Evolutionary conservation across 805 yeast species (phyloP).

Genomic region (Scheffersomyces coipomensis): DNA sequence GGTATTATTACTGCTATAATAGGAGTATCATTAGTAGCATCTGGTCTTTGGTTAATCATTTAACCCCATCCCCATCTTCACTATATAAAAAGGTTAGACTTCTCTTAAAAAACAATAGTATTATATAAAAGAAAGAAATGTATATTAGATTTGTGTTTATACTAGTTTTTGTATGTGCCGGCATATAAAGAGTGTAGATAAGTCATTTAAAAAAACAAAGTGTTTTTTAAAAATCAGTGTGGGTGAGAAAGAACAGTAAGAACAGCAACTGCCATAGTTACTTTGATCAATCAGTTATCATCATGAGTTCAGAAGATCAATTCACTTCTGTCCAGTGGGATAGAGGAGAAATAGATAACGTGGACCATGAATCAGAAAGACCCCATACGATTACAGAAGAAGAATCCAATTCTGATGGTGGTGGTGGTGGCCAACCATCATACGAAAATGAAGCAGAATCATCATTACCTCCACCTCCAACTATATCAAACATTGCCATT

Average conservation of each 20-base stretch:
- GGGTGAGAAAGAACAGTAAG: too few relatives aligned
- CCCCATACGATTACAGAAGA: slow-evolving; percentile 12
- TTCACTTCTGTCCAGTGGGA: slow-evolving; percentile 62
- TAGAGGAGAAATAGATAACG: slow-evolving; percentile 32
- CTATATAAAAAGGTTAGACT: too few relatives aligned
- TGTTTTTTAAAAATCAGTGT: too few relatives aligned
- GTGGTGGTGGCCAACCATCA: slow-evolving; percentile 5
- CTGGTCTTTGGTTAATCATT: slow-evolving; percentile 44
- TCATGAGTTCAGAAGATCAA: slow-evolving; percentile 44
- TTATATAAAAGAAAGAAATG: too few relatives aligned
- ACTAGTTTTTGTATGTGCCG: too few relatives aligned
- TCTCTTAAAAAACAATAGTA: too few relatives aligned
- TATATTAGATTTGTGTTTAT: too few relatives aligned
- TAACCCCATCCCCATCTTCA: too few relatives aligned
- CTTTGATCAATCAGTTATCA: slow-evolving; percentile 2
- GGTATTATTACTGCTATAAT: slow-evolving; percentile 78
- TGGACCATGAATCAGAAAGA: background rate
- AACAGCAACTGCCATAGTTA: too few relatives aligned
- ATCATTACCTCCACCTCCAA: background rate
- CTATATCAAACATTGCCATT: background rate
- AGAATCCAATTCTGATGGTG: slow-evolving; percentile 3
- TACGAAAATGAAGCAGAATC: background rate
- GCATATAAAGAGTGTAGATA: too few relatives aligned
- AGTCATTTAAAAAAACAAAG: too few relatives aligned
- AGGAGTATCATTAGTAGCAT: slow-evolving; percentile 43